Percentiles rank a stretch among this genome's conserved stretches.
phyloP scores from a whole-genome alignment of 1,139 yeast species.

The Saccharomyces pastorianus region DNA sequence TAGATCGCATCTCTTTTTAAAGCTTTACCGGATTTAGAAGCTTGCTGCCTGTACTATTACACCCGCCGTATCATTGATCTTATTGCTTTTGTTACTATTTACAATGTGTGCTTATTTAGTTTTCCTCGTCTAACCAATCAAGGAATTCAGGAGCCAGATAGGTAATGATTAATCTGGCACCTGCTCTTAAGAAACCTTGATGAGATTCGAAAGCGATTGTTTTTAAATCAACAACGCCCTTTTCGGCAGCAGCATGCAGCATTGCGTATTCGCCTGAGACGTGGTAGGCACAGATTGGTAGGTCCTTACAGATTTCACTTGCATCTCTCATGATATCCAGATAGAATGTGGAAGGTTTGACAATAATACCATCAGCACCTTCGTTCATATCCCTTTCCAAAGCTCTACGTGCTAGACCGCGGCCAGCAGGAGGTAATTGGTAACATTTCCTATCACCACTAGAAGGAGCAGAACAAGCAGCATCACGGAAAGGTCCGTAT shows the following conservation, averaged over 20 bases:
- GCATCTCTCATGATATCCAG: conserved; percentile 88
- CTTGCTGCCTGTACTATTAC: background rate
- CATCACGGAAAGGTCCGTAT: conserved; percentile 97
- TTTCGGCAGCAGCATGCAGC: conserved; percentile 97
- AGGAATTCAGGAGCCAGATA: conserved; percentile 94
- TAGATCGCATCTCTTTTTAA: background rate
- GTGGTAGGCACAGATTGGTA: conserved; percentile 91
- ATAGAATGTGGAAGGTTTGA: conserved; percentile 95
- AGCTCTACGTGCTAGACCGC: conserved; percentile 92
- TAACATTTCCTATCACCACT: conserved; percentile 88
- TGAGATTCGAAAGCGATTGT: conserved; percentile 88
- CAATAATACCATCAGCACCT: conserved; percentile 93
- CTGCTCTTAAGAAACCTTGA: conserved; percentile 88
- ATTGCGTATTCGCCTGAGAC: conserved; percentile 97
- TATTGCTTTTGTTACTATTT: background rate
- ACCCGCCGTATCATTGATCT: background rate
- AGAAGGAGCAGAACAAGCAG: conserved; percentile 87
- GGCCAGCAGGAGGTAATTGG: conserved; percentile 88
- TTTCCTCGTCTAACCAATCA: conserved; percentile 62
- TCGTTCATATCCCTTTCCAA: conserved; percentile 75
- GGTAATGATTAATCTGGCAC: conserved; percentile 84
- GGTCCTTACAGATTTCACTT: conserved; percentile 66
- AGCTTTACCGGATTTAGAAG: background rate
- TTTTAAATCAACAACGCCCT: conserved; percentile 83
- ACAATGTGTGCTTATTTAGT: background rate